Evolutionary conservation across 805 yeast genomes (phyloP), one percentile per base, ranked within the genome.

Genomic region (Alloascoidea hylecoeti): DNA sequence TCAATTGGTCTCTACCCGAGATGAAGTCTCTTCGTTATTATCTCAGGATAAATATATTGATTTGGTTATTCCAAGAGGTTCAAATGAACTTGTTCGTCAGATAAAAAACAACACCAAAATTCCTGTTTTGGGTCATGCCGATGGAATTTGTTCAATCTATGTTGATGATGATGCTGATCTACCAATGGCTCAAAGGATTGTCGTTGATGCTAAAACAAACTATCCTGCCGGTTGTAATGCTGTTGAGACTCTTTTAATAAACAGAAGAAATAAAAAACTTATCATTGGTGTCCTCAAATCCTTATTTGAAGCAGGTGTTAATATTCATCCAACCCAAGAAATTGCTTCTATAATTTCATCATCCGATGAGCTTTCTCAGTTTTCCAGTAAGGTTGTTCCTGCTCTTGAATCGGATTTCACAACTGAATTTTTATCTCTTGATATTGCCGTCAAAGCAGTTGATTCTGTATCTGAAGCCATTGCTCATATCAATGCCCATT

Each of bases 141-240:
- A 92, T 58, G 99, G 99, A 35, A 79, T 89, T 43, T 92, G 98
- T 59, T 77, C 96, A 2, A 72, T 89, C 4, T 92, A 74, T 50
- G 66, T 89, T 17, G 94, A 88, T 55, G 71, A 69, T 40, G 74
- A 70, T 37, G 92, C 92, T 4, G 89, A 86, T 49, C 44, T 82
- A 9, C 70, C 57, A 12, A 86, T 83, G 72, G 94, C 96, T 0
- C 64, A 70, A 23, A 72, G 73, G 40, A 73, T 92, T 18, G 66
- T 75, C 3, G 71, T 84, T 17, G 99, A 92, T 57, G 71, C 96
- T 3, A 92, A 92, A 59, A 85, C 96, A 0, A 88, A 86, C 57
- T 92, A 92, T 55, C 96, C 97, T 36, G 98, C 98, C 9, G 99
- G 95, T n/a, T 92, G 99, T 58, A 92, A 92, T 55, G 96, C 98